These are phyloP conservation scores for Penicillium coffeae DNA, from an alignment of 495 filamentous ascomycete species.

Conservation along the genomic window DNA sequence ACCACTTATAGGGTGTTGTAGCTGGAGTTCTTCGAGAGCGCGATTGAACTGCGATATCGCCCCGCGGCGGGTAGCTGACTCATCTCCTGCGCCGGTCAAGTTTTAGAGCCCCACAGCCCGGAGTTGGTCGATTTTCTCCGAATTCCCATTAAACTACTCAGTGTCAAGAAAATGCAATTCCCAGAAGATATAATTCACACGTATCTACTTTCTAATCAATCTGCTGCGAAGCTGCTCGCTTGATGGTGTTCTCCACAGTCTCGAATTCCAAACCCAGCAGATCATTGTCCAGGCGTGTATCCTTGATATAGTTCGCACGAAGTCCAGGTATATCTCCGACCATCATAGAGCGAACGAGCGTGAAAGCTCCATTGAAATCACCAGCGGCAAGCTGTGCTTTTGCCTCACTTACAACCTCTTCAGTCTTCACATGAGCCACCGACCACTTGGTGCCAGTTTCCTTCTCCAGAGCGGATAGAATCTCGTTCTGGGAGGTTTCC, in stretches of 20 bases:
- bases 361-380: constrained; percentile 31
- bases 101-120: not conserved
- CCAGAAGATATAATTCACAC: too few relatives aligned
- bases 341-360: constrained; percentile 24
- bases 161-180: too few relatives aligned
- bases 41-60: constrained; percentile 34
- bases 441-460: constrained; percentile 38
- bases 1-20: constrained; percentile 25
- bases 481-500: constrained; percentile 41
- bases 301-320: constrained; percentile 27
- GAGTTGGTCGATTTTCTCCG: constrained; percentile 12
- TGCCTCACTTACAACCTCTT: constrained; percentile 22
- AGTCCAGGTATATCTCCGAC: constrained; percentile 24
- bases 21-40: constrained; percentile 24
- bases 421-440: constrained; percentile 28
- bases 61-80: constrained; percentile 38
- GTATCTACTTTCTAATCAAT: too few relatives aligned
- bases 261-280: constrained; percentile 27
- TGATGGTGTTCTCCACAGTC: constrained; percentile 26
- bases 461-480: constrained; percentile 43
- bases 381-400: constrained; percentile 30
- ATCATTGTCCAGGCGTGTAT: constrained; percentile 25
- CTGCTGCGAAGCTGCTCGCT: not conserved
- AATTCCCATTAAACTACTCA: too few relatives aligned
- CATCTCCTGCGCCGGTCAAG: constrained; percentile 16